Evolutionary conservation across 2,329 filamentous ascomycete species (phyloP).

Genomic region (Alternaria brassicae): DNA sequence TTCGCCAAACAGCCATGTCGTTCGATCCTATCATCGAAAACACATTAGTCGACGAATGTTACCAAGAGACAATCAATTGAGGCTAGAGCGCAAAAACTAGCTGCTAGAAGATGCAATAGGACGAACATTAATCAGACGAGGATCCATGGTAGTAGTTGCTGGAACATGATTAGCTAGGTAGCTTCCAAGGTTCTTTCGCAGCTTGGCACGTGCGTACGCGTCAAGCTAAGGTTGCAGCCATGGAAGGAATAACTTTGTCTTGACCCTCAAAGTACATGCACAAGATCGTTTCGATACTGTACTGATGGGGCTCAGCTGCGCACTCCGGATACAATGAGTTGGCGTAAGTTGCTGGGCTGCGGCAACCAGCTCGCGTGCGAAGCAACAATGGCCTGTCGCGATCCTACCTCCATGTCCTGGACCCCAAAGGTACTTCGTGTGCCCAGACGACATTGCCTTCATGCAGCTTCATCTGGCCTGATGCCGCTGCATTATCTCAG

Average conservation of each 20-base stretch:
- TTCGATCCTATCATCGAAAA: neutral
- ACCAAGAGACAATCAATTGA: neutral
- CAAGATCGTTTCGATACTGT: neutral
- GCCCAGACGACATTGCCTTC: neutral
- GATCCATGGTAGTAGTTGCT: too few species aligned
- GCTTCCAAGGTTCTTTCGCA: neutral
- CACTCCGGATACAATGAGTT: too few species aligned
- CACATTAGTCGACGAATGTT: neutral
- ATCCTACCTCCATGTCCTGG: neutral
- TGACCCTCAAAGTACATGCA: neutral
- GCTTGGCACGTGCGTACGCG: neutral
- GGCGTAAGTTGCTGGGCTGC: too few species aligned
- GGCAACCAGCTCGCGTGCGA: neutral
- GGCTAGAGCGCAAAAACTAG: neutral
- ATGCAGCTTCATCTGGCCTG: neutral
- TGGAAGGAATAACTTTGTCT: neutral
- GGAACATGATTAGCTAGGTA: neutral
- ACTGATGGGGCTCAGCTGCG: neutral
- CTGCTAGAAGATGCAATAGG: neutral
- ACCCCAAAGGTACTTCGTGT: neutral
- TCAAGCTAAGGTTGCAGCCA: neutral
- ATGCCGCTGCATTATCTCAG: neutral
- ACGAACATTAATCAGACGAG: neutral
- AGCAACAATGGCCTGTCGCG: neutral
- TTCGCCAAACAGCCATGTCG: neutral